These are phyloP conservation scores for Kodamaea sp. DNA, from an alignment of 1,139 yeast genomes.

Conservation along the genomic window DNA sequence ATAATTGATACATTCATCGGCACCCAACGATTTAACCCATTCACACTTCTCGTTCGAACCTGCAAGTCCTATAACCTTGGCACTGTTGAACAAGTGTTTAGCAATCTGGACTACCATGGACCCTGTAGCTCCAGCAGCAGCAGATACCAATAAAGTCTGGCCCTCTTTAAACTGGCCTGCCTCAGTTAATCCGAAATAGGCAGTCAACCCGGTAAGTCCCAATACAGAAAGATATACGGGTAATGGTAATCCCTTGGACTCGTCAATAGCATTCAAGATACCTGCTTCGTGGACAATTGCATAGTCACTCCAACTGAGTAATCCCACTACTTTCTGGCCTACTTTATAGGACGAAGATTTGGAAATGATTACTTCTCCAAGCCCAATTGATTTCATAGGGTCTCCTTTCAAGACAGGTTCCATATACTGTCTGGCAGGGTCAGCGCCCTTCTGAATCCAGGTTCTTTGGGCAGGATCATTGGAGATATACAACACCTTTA, in stretches of 20 bases:
- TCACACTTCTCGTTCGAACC: conserved; percentile 60
- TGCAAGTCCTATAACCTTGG: conserved; percentile 63
- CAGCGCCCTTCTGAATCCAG: conserved; percentile 24
- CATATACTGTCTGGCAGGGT: conserved; percentile 21
- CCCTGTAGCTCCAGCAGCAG: conserved; percentile 76
- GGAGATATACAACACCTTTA: conserved; percentile 24
- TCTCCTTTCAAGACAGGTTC: conserved; percentile 24
- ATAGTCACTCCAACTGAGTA: conserved; percentile 34
- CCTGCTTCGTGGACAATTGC: conserved; percentile 20
- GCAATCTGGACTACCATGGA: conserved; percentile 63
- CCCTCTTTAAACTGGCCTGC: conserved; percentile 43
- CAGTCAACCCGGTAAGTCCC: conserved; percentile 65
- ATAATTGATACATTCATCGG: conserved; percentile 57
- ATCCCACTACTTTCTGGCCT: conserved; percentile 25
- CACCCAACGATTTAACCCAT: conserved; percentile 58
- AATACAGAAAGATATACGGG: conserved; percentile 32
- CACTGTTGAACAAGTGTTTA: conserved; percentile 52
- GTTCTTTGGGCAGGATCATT: conserved; percentile 34
- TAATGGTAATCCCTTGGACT: conserved; percentile 23
- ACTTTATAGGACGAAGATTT: conserved; percentile 21
- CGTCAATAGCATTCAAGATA: conserved; percentile 27
- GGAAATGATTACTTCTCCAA: conserved; percentile 25
- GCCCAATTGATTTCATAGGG: conserved; percentile 19
- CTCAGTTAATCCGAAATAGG: conserved; percentile 55
- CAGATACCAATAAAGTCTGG: conserved; percentile 52